Evolutionary conservation across 2,329 filamentous ascomycete genomes (phyloP).

Genomic region (Colletotrichum tropicicola): DNA sequence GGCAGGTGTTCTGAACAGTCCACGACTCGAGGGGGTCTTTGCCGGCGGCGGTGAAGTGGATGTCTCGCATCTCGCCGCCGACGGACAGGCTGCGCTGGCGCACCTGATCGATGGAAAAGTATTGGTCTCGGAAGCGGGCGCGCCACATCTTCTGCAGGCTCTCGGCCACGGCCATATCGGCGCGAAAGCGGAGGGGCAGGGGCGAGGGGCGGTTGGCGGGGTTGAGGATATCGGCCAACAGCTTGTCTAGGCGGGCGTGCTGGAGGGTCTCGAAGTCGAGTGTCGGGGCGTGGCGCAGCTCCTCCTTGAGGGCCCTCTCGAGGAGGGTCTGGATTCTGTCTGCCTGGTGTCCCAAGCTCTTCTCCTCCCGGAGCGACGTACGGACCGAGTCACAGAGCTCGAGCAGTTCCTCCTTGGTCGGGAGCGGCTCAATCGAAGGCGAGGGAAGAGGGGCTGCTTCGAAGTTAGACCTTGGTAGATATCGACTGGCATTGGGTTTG

Average conservation of each 20-base stretch:
- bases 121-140: slow-evolving; percentile 52
- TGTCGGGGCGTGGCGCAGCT: slow-evolving; percentile 41
- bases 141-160: slow-evolving; percentile 53
- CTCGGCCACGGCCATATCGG: slow-evolving; percentile 46
- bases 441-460: slow-evolving; percentile 1
- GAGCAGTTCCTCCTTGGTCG: slow-evolving; percentile 37
- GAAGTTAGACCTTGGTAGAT: background rate
- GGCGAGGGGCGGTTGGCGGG: slow-evolving; percentile 38
- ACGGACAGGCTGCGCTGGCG: slow-evolving; percentile 46
- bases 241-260: slow-evolving; percentile 51
- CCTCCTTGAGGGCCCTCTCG: slow-evolving; percentile 47
- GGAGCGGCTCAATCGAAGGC: slow-evolving; percentile 5
- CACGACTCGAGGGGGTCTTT: slow-evolving; percentile 44
- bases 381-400: slow-evolving; percentile 54
- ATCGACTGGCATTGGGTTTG: background rate
- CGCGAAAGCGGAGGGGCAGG: slow-evolving; percentile 40
- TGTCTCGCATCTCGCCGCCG: slow-evolving; percentile 49
- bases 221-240: slow-evolving; percentile 50
- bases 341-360: slow-evolving; percentile 41
- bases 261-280: slow-evolving; percentile 51
- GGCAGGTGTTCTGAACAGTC: slow-evolving; percentile 40
- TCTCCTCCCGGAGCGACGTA: slow-evolving; percentile 41
- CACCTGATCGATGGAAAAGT: slow-evolving; percentile 54
- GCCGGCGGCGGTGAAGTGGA: slow-evolving; percentile 46
- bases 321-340: slow-evolving; percentile 51